phyloP scores from a whole-genome alignment of 805 yeast species.

The Pichia exigua region DNA sequence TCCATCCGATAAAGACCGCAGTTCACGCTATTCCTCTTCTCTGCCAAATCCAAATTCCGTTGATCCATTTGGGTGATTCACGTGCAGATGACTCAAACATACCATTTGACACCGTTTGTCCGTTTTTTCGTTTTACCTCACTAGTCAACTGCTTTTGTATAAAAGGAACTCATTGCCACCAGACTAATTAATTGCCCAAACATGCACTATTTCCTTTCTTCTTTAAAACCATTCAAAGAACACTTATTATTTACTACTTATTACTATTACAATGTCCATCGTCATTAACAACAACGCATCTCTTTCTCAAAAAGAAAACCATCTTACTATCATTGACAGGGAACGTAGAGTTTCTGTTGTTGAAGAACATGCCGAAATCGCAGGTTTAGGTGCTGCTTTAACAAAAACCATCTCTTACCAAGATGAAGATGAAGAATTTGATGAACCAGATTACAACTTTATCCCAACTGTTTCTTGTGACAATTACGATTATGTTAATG shows the following conservation, averaged over 20 bases:
- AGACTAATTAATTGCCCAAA: no score
- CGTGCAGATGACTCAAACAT: neutral
- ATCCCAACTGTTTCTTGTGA: constrained; percentile 7
- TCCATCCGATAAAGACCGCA: no score
- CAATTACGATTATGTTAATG: constrained; percentile 4
- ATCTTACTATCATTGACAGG: constrained; percentile 4
- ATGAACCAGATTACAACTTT: neutral
- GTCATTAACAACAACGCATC: constrained; percentile 7
- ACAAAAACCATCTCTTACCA: constrained; percentile 3
- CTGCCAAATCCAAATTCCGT: neutral
- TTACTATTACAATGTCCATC: constrained; percentile 8
- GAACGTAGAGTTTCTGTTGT: constrained; percentile 3
- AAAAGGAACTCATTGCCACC: neutral
- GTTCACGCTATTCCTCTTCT: no score
- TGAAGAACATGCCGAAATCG: neutral
- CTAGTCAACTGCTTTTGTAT: neutral
- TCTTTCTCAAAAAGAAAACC: constrained; percentile 2
- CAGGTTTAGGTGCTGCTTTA: constrained; percentile 1
- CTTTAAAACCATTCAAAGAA: no score
- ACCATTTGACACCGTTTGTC: neutral
- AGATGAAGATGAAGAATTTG: constrained; percentile 2
- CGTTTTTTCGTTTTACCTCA: neutral
- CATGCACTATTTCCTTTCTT: no score
- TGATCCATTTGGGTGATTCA: neutral
- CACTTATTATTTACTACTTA: no score